Conservation (phyloP, 192 early-diverging fungal genomes). For the Umbelopsis sp. region DNA sequence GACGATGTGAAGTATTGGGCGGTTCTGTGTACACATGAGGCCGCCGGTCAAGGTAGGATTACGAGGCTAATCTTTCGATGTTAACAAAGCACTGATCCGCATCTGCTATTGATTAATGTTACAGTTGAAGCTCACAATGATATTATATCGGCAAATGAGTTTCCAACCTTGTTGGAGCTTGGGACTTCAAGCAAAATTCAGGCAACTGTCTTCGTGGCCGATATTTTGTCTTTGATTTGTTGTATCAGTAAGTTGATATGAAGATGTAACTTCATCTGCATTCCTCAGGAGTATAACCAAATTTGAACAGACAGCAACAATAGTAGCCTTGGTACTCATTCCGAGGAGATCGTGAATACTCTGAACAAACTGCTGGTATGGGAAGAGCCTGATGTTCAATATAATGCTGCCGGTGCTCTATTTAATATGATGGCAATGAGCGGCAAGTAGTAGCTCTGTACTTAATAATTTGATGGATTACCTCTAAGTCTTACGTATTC, state of each 20-base stretch:
- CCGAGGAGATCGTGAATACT: conserved; percentile 22
- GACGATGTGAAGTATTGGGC: conserved; percentile 81
- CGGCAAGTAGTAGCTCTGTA: conserved; percentile 14
- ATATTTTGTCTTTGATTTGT: conserved; percentile 40
- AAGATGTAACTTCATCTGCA: too few relatives aligned
- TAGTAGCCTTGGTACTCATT: conserved; percentile 25
- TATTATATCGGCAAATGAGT: conserved; percentile 38
- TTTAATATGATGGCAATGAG: conserved; percentile 38
- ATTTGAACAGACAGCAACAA: conserved; percentile 24
- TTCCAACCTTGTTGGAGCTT: conserved; percentile 35
- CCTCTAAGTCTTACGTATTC: neutral
- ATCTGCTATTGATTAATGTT: neutral
- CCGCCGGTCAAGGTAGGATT: conserved; percentile 39
- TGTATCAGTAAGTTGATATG: conserved; percentile 29
- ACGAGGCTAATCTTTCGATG: neutral
- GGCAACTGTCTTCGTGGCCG: conserved; percentile 32
- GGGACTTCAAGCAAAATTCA: conserved; percentile 29
- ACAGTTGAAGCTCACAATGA: conserved; percentile 39
- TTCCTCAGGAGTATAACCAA: too few relatives aligned
- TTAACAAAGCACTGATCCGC: neutral
- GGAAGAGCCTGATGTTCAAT: conserved; percentile 35
- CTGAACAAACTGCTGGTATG: conserved; percentile 28
- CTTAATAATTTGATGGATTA: too few relatives aligned
- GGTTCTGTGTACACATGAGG: conserved; percentile 49
- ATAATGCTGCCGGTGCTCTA: conserved; percentile 34